Percentiles rank a stretch among this genome's conserved stretches.
Evolutionary conservation across 2,329 filamentous ascomycete genomes (phyloP).

Genomic region (Fusarium papillatum): DNA sequence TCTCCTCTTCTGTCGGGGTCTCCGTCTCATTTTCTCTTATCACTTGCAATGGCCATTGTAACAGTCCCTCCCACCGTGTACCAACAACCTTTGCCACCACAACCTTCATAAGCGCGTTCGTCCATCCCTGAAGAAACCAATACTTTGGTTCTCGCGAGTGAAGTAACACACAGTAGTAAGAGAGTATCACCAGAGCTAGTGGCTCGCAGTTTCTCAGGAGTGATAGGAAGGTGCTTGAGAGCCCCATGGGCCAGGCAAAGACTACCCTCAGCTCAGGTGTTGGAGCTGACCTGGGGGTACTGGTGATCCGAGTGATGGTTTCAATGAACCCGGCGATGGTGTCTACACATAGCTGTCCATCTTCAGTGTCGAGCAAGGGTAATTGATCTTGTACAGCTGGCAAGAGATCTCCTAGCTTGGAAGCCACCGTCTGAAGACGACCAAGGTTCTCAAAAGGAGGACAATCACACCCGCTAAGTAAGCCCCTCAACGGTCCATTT

Average conservation of each 20-base stretch:
- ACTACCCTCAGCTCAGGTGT: conserved; percentile 12
- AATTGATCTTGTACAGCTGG: not conserved
- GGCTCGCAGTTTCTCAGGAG: conserved; percentile 5
- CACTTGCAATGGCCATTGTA: conserved; percentile 11
- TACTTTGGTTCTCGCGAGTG: not conserved
- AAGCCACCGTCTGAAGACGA: not conserved
- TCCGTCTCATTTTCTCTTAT: not conserved
- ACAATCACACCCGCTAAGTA: conserved; percentile 10
- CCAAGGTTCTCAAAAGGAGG: not conserved
- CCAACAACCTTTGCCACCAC: not conserved
- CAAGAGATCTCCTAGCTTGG: not conserved
- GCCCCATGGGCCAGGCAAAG: conserved; percentile 16
- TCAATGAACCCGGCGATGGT: not conserved
- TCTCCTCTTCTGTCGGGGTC: not conserved
- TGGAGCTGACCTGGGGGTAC: not conserved
- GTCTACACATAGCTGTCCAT: not conserved
- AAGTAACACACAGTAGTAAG: conserved; percentile 15
- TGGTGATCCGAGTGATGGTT: not conserved
- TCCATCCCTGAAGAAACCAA: conserved; percentile 18
- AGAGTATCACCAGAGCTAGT: conserved; percentile 2
- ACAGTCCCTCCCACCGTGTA: conserved; percentile 3
- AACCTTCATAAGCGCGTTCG: not conserved
- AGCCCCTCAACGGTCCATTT: conserved; percentile 3
- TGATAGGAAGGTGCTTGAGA: not conserved
- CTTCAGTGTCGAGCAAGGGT: not conserved